A percentile compares a stretch with the other conserved stretches of the same genome.
Conservation (phyloP, 805 yeast species). For the Saccharomycopsis javanensis region DNA sequence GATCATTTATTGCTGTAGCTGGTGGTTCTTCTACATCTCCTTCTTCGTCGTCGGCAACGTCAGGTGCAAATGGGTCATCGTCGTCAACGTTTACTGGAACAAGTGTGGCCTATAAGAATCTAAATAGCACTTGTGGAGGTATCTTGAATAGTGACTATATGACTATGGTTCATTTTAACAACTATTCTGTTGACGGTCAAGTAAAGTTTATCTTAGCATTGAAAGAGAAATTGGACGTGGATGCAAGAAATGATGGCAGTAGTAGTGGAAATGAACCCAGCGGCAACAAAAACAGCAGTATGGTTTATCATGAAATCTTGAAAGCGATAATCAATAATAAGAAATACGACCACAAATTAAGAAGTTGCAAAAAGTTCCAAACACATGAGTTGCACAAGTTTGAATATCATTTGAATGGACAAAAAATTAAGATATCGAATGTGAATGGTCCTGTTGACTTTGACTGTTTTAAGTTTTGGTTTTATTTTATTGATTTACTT, state of each 20-base stretch:
- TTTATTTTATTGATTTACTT: conserved; percentile 62
- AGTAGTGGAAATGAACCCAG: no score
- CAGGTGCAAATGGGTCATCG: neutral
- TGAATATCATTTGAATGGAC: conserved; percentile 1
- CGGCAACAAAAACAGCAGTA: neutral
- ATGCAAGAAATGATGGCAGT: neutral
- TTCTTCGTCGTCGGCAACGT: neutral
- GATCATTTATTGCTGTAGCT: neutral
- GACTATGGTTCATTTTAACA: neutral
- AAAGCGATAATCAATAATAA: neutral
- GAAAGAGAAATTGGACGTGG: conserved; percentile 1
- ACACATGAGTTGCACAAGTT: neutral
- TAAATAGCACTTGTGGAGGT: conserved; percentile 12
- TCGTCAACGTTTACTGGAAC: neutral
- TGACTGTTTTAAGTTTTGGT: conserved; percentile 76
- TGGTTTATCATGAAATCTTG: neutral
- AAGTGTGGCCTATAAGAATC: conserved; percentile 1
- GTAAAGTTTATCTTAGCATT: neutral
- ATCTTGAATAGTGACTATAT: conserved; percentile 7
- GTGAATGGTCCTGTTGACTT: conserved; percentile 28
- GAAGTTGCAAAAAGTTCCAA: neutral
- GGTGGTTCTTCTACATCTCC: neutral
- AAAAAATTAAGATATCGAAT: neutral
- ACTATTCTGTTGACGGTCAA: conserved; percentile 2
- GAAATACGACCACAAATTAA: neutral